Evolutionary conservation across 495 filamentous ascomycete genomes (phyloP), one percentile per base, ranked within the genome.

Genomic region (Hypoxylon intermedium): DNA sequence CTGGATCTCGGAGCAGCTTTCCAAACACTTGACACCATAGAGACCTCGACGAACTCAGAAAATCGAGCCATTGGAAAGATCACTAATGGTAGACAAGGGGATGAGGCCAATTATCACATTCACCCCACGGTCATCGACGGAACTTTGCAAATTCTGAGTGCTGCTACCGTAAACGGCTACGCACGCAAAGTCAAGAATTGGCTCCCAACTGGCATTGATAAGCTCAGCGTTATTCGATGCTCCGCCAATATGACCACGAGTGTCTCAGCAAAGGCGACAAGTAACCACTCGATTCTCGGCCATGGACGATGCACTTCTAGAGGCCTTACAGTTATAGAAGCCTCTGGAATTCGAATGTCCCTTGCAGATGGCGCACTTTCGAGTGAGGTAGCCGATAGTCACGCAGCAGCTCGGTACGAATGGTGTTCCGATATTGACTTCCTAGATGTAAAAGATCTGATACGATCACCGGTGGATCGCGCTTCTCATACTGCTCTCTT

Each of bases 71-170:
- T 50, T 26, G 74, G 60, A 3, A 68, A 50, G n/a, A 50, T 72
- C 11, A 49, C 31, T 13, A 65, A 61, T 24, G 44, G 58, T 18
- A 41, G 50, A 38, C 58, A 61, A 38, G 61, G 54, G 9, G 57
- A 52, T 42, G 63, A 66, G 19, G 23, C 63, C 18, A 47, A 66
- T 31, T 78, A 72, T 54, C 42, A 59, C 3, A 43, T 78, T 4
- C 77, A 80, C 42, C 76, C 77, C 7, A 67, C 65, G 1, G 50
- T 62, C 7, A 73, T 79, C 6, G 75, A 79, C 52, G 53, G 46
- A 7, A 67, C 64, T 9, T 48, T 79, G 15, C 77, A 79, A 44
- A 50, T 74, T 3, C 3, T 72, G 13, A 58, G 54, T 2, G 67
- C 68, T 6, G 73, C 75, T 5, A 50, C 52, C 7, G 62, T 47